Conservation (phyloP, 2,329 filamentous ascomycete genomes). For the Sclerotinia spermophila region DNA sequence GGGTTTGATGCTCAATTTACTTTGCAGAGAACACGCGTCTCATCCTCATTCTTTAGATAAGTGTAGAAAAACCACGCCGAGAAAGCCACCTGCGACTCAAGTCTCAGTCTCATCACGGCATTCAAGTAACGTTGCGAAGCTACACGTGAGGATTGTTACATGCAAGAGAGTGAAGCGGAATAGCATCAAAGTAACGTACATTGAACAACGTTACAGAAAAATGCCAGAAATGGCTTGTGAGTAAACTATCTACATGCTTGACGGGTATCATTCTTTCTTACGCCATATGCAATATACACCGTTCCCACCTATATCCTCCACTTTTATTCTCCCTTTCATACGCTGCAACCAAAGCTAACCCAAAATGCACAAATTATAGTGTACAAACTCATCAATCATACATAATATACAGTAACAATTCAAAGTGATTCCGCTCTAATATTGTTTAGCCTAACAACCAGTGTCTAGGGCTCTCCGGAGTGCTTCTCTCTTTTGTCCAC, state of each 20-base stretch:
- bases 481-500: conserved; percentile 24
- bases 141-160: not conserved
- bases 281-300: conserved; percentile 11
- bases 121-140: conserved; percentile 1
- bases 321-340: not conserved
- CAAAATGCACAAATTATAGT: not conserved
- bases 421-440: not conserved
- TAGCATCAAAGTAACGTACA: not conserved
- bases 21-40: not conserved
- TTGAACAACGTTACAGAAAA: not conserved
- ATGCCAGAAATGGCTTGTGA: not conserved
- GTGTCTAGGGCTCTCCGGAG: conserved; percentile 25
- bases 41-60: not conserved
- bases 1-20: not conserved
- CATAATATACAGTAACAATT: not conserved
- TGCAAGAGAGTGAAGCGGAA: not conserved
- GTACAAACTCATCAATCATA: not conserved
- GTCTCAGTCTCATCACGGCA: not conserved
- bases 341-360: not conserved
- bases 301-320: not conserved
- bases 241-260: conserved; percentile 11
- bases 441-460: conserved; percentile 26
- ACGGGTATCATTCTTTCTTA: conserved; percentile 18
- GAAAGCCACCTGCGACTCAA: not conserved
- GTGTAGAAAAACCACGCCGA: not conserved